phyloP scores from a whole-genome alignment of 148 eudicot species.

The Camellia japonica region DNA sequence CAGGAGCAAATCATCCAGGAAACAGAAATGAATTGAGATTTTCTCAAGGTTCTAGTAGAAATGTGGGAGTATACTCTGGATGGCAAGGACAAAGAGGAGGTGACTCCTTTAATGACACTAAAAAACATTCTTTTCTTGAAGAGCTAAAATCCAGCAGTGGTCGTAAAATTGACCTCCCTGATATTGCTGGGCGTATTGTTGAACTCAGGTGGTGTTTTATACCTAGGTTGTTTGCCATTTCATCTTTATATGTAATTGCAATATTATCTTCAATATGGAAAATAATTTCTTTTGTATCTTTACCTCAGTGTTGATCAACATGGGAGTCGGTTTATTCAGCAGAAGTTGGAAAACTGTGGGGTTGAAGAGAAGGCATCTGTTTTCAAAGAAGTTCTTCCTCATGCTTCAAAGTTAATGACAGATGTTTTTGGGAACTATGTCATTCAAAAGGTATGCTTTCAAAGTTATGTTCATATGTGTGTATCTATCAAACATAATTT shows the following conservation, averaged over 20 bases:
- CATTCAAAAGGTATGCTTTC: slow-evolving; percentile 72
- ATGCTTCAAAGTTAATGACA: slow-evolving; percentile 76
- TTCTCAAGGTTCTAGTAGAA: slow-evolving; percentile 50
- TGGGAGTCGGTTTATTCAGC: slow-evolving; percentile 96
- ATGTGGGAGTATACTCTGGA: slow-evolving; percentile 43
- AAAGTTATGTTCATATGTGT: background rate
- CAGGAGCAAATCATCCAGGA: slow-evolving; percentile 43
- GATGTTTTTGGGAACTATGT: slow-evolving; percentile 99
- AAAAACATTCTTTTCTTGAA: slow-evolving; percentile 70
- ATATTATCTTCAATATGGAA: background rate
- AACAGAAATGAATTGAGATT: slow-evolving; percentile 56
- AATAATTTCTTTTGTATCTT: slow-evolving; percentile 1
- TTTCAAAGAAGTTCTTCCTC: slow-evolving; percentile 80
- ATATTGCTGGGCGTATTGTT: slow-evolving; percentile 66
- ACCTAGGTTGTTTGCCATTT: background rate
- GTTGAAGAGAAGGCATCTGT: slow-evolving; percentile 77
- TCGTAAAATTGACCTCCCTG: slow-evolving; percentile 73
- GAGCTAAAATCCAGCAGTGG: slow-evolving; percentile 72
- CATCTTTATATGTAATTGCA: background rate
- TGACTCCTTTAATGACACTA: slow-evolving; percentile 46
- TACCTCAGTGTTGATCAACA: slow-evolving; percentile 85
- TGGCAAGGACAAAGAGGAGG: slow-evolving; percentile 69
- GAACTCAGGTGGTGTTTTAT: slow-evolving; percentile 65
- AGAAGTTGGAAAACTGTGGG: slow-evolving; percentile 78
- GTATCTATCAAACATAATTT: background rate